A percentile compares a stretch with the other conserved stretches of the same genome.
phyloP scores from a whole-genome alignment of 2,329 filamentous ascomycete genomes.

The Cryphonectria parasitica region DNA sequence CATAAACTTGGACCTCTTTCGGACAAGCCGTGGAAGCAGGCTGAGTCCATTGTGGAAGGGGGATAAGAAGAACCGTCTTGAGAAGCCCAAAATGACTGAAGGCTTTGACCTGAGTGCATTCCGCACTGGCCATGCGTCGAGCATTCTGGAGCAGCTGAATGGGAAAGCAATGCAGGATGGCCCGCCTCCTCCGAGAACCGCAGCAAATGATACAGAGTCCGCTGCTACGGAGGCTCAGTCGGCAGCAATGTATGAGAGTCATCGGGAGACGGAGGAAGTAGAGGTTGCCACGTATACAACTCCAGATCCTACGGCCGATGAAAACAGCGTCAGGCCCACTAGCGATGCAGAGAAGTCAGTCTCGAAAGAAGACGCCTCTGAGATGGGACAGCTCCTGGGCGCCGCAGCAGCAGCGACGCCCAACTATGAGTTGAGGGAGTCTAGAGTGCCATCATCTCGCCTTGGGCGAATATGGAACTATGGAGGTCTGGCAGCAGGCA shows the following conservation, averaged over 20 bases:
- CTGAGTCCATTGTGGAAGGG: constrained; percentile 28
- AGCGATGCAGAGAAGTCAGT: constrained; percentile 2
- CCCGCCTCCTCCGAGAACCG: neutral
- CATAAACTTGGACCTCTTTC: constrained; percentile 26
- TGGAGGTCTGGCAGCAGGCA: constrained; percentile 86
- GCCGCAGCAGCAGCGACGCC: constrained; percentile 35
- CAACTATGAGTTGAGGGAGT: constrained; percentile 78
- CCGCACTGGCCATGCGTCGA: constrained; percentile 8
- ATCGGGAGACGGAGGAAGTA: constrained; percentile 5
- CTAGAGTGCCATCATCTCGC: constrained; percentile 85
- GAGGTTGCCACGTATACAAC: constrained; percentile 7
- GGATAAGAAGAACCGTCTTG: constrained; percentile 12
- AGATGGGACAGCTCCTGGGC: constrained; percentile 32
- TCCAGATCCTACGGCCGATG: neutral
- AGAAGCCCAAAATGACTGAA: constrained; percentile 8
- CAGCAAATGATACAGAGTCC: neutral
- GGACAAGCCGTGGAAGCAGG: constrained; percentile 22
- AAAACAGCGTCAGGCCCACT: neutral
- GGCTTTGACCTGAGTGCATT: constrained; percentile 12
- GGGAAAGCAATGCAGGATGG: neutral
- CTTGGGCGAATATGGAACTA: constrained; percentile 94
- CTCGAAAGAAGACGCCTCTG: constrained; percentile 34
- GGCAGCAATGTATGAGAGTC: constrained; percentile 9
- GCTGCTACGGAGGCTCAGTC: neutral
- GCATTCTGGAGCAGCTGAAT: constrained; percentile 17